Base-by-base conservation (phyloP, 345 rosid species). In the Streptanthus diversifolius region DNA sequence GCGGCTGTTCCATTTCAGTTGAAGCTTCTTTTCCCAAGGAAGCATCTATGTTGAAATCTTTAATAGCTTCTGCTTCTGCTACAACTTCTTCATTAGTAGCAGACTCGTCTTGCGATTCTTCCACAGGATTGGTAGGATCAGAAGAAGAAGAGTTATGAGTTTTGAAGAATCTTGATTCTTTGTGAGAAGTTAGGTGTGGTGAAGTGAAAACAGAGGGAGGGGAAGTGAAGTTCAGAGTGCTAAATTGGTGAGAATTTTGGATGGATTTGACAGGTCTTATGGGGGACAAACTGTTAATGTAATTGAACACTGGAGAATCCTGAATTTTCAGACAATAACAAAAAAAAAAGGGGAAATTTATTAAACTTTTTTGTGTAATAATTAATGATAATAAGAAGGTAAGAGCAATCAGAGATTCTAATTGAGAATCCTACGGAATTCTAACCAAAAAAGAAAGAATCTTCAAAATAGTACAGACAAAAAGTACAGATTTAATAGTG, bases 241-340 rank as follows among this genome's bases (percentile, higher is more conserved):
- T 85, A 74, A 87, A 90, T 40, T 86, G 81, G 76, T 90, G 95
- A 39, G 92, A 70, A 33, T 84, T 62, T 62, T 75, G 84, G 6
- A 69, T 35, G 9, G 99, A 85, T 76, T 84, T 91, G 41, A 90
- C 87, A 19, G 93, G 96, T 66, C 88, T 90, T 82, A 95, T 95
- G 8, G 99, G 99, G 71, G 99, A 95, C 44, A 95, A 91, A 77
- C 83, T 90, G 77, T 85, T 95, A 79, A 95, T 87, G 80, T 87
- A 95, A 59, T 83, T 91, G 62, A 91, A 95, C 65, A 95, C 86
- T 5, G 99, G 99, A 9, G 99, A 95, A 77, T 95, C 99, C 99
- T 91, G 96, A 80, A 68, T 44, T 47, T 52, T 49, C 59, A 15
- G 45, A 49, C 25, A 39, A 65, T 27, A 39, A 37, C 17, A n/a